Base-by-base conservation (phyloP, 2,329 filamentous ascomycete species). In the Nothophoma quercina region DNA sequence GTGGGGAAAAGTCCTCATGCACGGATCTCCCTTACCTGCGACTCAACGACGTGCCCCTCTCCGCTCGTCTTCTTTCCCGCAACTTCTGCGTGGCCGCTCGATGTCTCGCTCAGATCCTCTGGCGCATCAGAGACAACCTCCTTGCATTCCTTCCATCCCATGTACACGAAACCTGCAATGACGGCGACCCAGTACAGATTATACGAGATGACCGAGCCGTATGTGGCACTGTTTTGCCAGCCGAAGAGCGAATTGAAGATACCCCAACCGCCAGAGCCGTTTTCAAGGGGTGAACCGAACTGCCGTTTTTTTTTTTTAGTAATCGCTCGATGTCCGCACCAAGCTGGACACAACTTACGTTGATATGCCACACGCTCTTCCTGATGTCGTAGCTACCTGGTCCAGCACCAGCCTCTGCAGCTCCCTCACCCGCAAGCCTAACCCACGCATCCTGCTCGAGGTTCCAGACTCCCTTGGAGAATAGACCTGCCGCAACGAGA, bases 161-260 rank as follows among this genome's bases (percentile, higher is more conserved):
- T 81, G 26, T 77, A 60, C 12, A 85, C 55, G 69, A 93, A 90
- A 5, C 81, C 82, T 13, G 80, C 55, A 50, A 92, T 91, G 60
- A 91, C 81, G 7, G 79, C 79, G 42, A 95, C 75, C 92, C 91
- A 96, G 78, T 96, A 96, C 13, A 93, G 52, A 70, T 95, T 96
- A 78, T 96, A 96, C 1, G 89, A 87, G 58, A 96, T 86, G 59
- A 96, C 88, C 1, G 90, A 93, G 43, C 91, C 91, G 65, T 93
- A 92, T 1, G 91, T 96, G 5, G 90, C 92, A 10, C 89, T 91
- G 77, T 96, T 96, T 56, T 86, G 84, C 92, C 92, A 96, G 52
- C 92, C 91, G 9, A 96, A 80, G 45, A 96, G 81, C 52, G 90
- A 86, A 65, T 96, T 93, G 80, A 96, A 91, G 60, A 96, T 86